Evolutionary conservation across 2,329 filamentous ascomycete genomes (phyloP).

Genomic region (Ceratocystis cacaofunesta): DNA sequence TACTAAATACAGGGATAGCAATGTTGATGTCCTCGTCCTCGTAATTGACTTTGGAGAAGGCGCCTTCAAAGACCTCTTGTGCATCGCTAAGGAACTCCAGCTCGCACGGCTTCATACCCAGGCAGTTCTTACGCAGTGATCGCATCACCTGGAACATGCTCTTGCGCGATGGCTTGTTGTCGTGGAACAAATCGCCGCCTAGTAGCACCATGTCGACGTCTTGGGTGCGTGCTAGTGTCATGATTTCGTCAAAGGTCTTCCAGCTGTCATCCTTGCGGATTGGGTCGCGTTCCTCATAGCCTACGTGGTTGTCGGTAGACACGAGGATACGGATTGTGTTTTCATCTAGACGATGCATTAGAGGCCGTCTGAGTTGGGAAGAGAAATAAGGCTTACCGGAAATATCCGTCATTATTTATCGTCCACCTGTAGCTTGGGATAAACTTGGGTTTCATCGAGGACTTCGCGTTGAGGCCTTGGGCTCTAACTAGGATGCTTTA

Average conservation of each 20-base stretch:
- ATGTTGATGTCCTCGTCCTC: conserved; percentile 96
- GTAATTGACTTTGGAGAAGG: conserved; percentile 92
- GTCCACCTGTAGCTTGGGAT: not conserved
- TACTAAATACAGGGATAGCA: conserved; percentile 92
- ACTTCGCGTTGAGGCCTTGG: not conserved
- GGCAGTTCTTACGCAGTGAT: conserved; percentile 79
- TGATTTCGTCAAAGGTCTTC: conserved; percentile 89
- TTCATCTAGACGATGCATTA: conserved; percentile 27
- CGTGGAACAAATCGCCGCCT: conserved; percentile 89
- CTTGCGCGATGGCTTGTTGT: conserved; percentile 93
- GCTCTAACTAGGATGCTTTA: not conserved
- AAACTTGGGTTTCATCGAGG: not conserved
- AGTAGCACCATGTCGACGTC: conserved; percentile 97
- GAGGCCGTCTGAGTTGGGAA: not conserved
- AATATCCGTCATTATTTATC: not conserved
- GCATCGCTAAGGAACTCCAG: conserved; percentile 90
- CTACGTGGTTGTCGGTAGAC: conserved; percentile 94
- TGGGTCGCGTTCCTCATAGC: conserved; percentile 83
- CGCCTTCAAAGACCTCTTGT: conserved; percentile 74
- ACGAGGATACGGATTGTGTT: conserved; percentile 92
- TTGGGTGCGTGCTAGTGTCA: conserved; percentile 69
- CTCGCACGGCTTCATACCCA: conserved; percentile 89
- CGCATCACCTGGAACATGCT: conserved; percentile 97
- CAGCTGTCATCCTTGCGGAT: conserved; percentile 96
- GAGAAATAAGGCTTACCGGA: not conserved